Evolutionary conservation across 345 rosid genomes (phyloP).

Genomic region (Eucalyptus shirleyi): DNA sequence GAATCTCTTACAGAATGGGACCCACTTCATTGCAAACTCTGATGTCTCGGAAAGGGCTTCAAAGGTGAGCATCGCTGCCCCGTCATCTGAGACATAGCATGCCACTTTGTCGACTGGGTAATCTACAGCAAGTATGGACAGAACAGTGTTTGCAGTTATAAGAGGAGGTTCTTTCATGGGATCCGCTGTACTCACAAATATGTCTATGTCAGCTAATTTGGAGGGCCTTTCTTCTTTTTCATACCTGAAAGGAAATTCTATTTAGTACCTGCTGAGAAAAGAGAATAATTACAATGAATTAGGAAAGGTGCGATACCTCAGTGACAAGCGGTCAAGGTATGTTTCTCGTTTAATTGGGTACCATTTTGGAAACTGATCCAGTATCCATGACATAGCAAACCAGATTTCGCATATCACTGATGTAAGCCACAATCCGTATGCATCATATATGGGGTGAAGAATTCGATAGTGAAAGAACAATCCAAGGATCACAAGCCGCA

Average conservation of each 20-base stretch:
- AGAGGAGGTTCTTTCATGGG: slow-evolving; percentile 92
- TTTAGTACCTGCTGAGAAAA: neutral
- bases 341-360: slow-evolving; percentile 72
- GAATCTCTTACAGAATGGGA: slow-evolving; percentile 80
- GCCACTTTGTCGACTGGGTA: slow-evolving; percentile 85
- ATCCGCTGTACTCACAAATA: slow-evolving; percentile 87
- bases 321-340: slow-evolving; percentile 74
- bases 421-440: slow-evolving; percentile 65
- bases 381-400: slow-evolving; percentile 95
- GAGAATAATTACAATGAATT: neutral
- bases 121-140: slow-evolving; percentile 85
- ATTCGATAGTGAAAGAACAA: slow-evolving; percentile 84
- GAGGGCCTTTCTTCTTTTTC: slow-evolving; percentile 75
- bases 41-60: slow-evolving; percentile 94
- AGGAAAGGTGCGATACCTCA: slow-evolving; percentile 21
- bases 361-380: slow-evolving; percentile 95
- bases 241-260: slow-evolving; percentile 19
- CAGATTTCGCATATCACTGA: slow-evolving; percentile 89
- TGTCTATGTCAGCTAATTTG: slow-evolving; percentile 54
- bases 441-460: slow-evolving; percentile 74
- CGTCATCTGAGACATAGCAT: slow-evolving; percentile 93
- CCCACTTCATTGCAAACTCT: slow-evolving; percentile 86
- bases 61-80: slow-evolving; percentile 94
- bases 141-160: slow-evolving; percentile 88
- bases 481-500: slow-evolving; percentile 64